Conservation (phyloP, 495 filamentous ascomycete species). For the Talaromyces thailandensis region DNA sequence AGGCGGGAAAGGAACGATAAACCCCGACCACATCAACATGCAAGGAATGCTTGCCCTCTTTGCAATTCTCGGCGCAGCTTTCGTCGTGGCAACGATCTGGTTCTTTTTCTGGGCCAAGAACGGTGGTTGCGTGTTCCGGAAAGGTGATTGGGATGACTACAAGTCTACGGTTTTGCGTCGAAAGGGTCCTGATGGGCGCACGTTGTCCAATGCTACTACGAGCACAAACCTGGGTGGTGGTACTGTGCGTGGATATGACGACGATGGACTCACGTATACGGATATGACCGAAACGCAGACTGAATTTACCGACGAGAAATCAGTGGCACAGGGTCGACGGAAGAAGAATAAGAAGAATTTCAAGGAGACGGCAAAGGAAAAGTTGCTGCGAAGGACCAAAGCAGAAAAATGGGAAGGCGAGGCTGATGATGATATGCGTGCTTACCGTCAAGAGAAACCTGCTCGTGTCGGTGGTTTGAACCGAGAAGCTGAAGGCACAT, state of each 20-base stretch:
- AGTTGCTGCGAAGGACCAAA: constrained; percentile 29
- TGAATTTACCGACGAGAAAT: constrained; percentile 23
- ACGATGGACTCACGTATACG: constrained; percentile 44
- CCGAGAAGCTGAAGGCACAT: constrained; percentile 61
- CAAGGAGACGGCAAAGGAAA: constrained; percentile 29
- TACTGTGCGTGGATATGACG: constrained; percentile 59
- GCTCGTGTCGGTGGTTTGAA: constrained; percentile 84
- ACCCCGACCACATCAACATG: constrained; percentile 71
- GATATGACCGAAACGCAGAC: constrained; percentile 35
- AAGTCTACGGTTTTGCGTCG: constrained; percentile 92
- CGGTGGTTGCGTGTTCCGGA: constrained; percentile 78
- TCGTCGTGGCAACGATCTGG: constrained; percentile 77
- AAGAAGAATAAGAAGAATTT: constrained; percentile 30
- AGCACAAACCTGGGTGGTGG: constrained; percentile 74
- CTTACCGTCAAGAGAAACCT: constrained; percentile 75
- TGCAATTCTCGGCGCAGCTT: constrained; percentile 67
- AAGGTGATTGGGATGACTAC: constrained; percentile 95
- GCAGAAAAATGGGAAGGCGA: constrained; percentile 45
- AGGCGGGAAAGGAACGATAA: constrained; percentile 44
- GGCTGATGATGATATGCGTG: constrained; percentile 62
- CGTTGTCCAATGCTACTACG: constrained; percentile 69
- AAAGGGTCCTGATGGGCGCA: constrained; percentile 79
- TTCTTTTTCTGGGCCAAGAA: constrained; percentile 99
- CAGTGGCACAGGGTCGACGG: constrained; percentile 33
- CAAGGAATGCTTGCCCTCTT: constrained; percentile 75